Conservation (phyloP, 305 asterid species). For the Fraxinus sp. region DNA sequence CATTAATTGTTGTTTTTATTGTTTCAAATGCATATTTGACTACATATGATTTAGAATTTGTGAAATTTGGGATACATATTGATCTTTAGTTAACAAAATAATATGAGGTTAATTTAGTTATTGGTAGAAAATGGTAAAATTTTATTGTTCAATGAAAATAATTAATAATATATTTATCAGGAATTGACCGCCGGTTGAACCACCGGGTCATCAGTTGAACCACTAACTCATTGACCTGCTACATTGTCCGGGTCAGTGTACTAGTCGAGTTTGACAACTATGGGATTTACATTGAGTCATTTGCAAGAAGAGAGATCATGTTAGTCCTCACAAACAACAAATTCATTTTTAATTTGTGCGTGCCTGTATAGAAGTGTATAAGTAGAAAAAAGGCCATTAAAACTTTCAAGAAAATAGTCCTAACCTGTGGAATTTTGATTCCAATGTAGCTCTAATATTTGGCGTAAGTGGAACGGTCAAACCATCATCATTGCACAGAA, state of each 20-base stretch:
- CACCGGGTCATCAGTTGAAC: background rate
- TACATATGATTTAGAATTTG: background rate
- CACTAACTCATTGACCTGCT: background rate
- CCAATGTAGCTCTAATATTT: constrained; percentile 76
- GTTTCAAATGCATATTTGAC: background rate
- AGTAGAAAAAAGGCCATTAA: background rate
- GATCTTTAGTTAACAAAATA: background rate
- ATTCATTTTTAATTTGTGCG: background rate
- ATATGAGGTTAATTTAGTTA: background rate
- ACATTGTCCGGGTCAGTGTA: background rate
- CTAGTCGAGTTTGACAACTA: background rate
- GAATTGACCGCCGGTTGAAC: background rate
- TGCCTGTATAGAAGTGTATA: background rate
- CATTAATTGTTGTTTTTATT: background rate
- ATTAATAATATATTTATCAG: background rate
- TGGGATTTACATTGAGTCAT: background rate
- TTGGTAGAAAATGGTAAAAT: background rate
- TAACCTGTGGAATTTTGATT: constrained; percentile 77
- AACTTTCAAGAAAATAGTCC: constrained; percentile 12
- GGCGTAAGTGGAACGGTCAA: constrained; percentile 73
- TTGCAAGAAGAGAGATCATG: background rate
- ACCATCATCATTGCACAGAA: constrained; percentile 92
- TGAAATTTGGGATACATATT: background rate
- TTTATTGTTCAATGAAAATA: background rate
- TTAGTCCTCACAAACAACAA: background rate